Base-by-base conservation (phyloP, 192 early-diverging fungal genomes). In the Umbelopsis vinacea region DNA sequence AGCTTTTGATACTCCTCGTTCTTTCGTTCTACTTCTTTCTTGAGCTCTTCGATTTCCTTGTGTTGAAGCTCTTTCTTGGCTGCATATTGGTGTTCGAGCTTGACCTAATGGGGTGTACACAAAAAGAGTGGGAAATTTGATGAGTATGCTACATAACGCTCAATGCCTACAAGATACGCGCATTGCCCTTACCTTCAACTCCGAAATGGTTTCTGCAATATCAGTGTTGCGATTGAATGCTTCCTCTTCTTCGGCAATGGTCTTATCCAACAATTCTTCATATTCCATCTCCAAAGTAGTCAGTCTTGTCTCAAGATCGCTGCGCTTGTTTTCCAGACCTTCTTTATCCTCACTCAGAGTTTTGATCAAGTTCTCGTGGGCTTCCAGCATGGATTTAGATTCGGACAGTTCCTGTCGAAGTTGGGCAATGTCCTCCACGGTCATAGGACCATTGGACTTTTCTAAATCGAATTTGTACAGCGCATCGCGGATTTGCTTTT, bases 71-170 rank as follows among this genome's bases (percentile, higher is more conserved):
- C 92, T 19, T 85, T 82, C 82, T 96, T 98, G 79, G 87, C 83
- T 69, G 81, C 87, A 79, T 95, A 97, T 76, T 95, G 92, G 19
- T 83, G 82, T 79, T 99, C 97, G 11, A 98, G 85, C 85, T 94
- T 93, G 70, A 82, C 72, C 82, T 86, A 66, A 37, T 68, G 9
- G 37, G 24, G 55, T 40, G 40, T 43, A 6, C 40, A 43, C 6
- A 43, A 12, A 4, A 43, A 4, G 40, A 12, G 40, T 6, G 46
- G 69, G n/a, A 54, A 43, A n/a, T n/a, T 21, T 10, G 47, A 45
- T 66, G 11, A 8, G 40, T 12, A 70, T 22, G 50, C 52, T 0
- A 12, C 37, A 29, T 11, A 47, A 29, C 29, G 12, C n/a, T 11
- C 53, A 14, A 23, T n/a, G 46, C 75, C 52, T 3, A 43, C 48